These are phyloP conservation scores for Gleditsia sinensis DNA, from an alignment of 306 rosid genomes.

Conservation along the genomic window DNA sequence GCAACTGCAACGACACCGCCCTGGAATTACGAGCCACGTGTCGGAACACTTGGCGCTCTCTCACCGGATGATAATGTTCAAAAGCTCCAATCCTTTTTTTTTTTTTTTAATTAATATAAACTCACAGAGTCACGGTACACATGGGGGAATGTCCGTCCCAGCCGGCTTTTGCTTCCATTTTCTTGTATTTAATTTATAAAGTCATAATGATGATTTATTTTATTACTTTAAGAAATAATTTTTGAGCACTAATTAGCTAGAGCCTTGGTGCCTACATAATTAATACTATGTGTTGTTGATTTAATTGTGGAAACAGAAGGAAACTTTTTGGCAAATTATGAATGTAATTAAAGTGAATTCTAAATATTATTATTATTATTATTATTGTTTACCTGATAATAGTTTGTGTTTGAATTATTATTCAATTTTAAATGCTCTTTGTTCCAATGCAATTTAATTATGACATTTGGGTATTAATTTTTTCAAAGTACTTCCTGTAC, in stretches of 20 bases:
- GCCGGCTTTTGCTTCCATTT: constrained; percentile 39
- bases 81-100: background rate
- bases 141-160: constrained; percentile 40
- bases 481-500: constrained; percentile 30
- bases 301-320: background rate
- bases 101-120: background rate
- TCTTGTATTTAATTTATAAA: background rate
- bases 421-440: background rate
- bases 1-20: constrained; percentile 33
- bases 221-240: background rate
- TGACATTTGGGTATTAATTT: constrained; percentile 11
- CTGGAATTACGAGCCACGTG: constrained; percentile 49
- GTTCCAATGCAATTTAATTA: constrained; percentile 3
- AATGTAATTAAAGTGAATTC: background rate
- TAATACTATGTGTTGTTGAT: background rate
- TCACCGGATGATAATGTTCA: background rate
- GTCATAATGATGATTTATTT: constrained; percentile 3
- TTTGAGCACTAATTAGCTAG: background rate
- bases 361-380: background rate
- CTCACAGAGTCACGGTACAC: background rate
- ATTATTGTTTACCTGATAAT: constrained; percentile 6
- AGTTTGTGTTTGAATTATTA: background rate
- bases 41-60: constrained; percentile 34
- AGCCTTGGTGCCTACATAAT: background rate
- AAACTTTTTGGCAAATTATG: background rate